A percentile compares a stretch with the other conserved stretches of the same genome.
These are phyloP conservation scores for Candolleomyces eurysporus DNA, from an alignment of 768 basidiomycete genomes.

Conservation along the genomic window DNA sequence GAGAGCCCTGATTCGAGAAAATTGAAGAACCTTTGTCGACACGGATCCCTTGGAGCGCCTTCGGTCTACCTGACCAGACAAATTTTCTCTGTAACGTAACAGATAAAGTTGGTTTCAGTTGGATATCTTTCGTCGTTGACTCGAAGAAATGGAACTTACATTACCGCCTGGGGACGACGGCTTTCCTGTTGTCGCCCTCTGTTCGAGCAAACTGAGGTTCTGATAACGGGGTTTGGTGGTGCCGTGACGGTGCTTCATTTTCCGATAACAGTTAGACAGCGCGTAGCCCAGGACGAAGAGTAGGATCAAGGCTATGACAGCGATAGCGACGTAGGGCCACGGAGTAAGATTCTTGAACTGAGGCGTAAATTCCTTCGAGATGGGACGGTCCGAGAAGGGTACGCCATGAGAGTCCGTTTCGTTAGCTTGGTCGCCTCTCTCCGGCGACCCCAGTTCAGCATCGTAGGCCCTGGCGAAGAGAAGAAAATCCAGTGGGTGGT, in stretches of 20 bases:
- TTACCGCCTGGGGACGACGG: not conserved
- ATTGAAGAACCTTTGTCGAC: no score
- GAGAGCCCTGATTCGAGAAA: not conserved
- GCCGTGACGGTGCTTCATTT: not conserved
- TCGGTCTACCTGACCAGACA: no score
- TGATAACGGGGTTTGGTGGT: not conserved
- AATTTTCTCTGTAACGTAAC: no score
- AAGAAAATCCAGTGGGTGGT: not conserved
- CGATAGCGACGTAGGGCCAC: conserved; percentile 8
- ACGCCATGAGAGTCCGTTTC: not conserved
- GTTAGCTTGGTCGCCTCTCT: not conserved
- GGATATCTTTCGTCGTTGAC: no score
- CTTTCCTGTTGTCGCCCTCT: no score
- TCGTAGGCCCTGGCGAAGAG: not conserved
- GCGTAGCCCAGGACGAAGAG: conserved; percentile 7
- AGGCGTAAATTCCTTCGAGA: not conserved
- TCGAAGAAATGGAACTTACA: not conserved
- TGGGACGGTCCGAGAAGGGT: not conserved
- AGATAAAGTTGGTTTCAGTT: no score
- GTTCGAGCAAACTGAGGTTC: not conserved
- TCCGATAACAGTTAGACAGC: conserved; percentile 5
- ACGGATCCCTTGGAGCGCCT: no score
- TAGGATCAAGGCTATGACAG: not conserved
- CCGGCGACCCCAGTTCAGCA: not conserved
- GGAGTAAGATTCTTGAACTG: conserved; percentile 3